These are phyloP conservation scores for Hemisphaericaspora nanyangensis DNA, from an alignment of 805 yeast genomes.

Conservation along the genomic window DNA sequence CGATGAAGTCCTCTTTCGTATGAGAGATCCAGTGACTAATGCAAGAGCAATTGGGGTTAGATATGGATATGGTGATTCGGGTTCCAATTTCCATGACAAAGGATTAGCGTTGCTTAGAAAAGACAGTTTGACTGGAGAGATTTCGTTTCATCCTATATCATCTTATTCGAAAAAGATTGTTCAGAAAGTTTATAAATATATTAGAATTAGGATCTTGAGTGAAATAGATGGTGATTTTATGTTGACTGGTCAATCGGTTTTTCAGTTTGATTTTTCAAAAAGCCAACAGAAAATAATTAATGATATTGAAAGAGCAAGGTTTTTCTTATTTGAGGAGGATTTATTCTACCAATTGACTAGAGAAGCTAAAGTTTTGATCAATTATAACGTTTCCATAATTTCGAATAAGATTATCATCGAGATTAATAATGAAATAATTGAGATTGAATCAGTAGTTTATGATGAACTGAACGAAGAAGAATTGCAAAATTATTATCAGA, in stretches of 20 bases:
- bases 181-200: conserved; percentile 40
- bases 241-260: conserved; percentile 55
- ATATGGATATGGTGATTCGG: conserved; percentile 90
- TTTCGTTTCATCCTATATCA: conserved; percentile 28
- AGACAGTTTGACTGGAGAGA: conserved; percentile 30
- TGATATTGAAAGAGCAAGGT: conserved; percentile 64
- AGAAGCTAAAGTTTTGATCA: conserved; percentile 68
- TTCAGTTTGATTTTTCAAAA: conserved; percentile 17
- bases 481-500: conserved; percentile 24
- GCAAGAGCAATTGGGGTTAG: conserved; percentile 69
- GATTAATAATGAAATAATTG: conserved; percentile 61
- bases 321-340: conserved; percentile 83
- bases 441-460: conserved; percentile 59
- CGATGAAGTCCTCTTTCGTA: conserved; percentile 63
- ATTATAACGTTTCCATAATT: conserved; percentile 65
- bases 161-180: conserved; percentile 28
- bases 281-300: conserved; percentile 32
- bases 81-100: conserved; percentile 67
- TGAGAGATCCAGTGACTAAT: conserved; percentile 47
- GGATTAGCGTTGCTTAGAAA: conserved; percentile 74
- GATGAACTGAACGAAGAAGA: conserved; percentile 40
- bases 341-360: conserved; percentile 70
- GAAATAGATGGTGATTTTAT: conserved; percentile 51
- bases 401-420: conserved; percentile 64
- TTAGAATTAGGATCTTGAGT: conserved; percentile 57